These are phyloP conservation scores for Effrenium voratum DNA, from an alignment of 73 alveolate genomes.

Conservation along the genomic window DNA sequence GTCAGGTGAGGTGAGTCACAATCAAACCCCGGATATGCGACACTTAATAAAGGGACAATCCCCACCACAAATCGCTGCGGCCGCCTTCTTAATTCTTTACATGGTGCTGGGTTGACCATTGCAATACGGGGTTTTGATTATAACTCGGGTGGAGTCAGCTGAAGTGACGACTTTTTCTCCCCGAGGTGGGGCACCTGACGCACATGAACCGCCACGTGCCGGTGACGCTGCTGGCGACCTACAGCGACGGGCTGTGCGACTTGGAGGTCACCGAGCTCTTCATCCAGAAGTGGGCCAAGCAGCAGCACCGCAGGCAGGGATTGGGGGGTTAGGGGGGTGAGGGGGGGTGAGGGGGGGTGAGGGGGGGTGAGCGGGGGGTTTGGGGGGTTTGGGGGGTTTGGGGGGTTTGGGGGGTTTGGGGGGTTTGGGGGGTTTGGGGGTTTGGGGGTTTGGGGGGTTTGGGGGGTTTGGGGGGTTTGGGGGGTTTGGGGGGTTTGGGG, in stretches of 20 bases:
- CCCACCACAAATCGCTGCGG: neutral
- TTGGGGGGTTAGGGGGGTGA: too few species aligned
- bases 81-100: neutral
- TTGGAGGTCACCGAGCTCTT: conserved; percentile 92
- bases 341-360: too few species aligned
- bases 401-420: neutral
- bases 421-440: neutral
- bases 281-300: conserved; percentile 82
- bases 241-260: conserved; percentile 64
- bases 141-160: neutral
- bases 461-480: neutral
- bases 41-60: neutral
- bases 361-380: neutral
- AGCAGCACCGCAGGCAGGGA: conserved; percentile 45
- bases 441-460: neutral
- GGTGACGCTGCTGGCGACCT: conserved; percentile 68
- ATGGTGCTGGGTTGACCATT: neutral
- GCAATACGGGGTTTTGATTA: neutral
- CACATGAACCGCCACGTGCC: conserved; percentile 91
- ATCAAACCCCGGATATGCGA: neutral
- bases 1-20: too few species aligned
- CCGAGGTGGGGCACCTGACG: conserved; percentile 35
- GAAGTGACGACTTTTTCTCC: neutral
- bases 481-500: neutral
- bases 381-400: neutral